Evolutionary conservation across 2,329 filamentous ascomycete species (phyloP).

Genomic region (Mariannaea sp.): DNA sequence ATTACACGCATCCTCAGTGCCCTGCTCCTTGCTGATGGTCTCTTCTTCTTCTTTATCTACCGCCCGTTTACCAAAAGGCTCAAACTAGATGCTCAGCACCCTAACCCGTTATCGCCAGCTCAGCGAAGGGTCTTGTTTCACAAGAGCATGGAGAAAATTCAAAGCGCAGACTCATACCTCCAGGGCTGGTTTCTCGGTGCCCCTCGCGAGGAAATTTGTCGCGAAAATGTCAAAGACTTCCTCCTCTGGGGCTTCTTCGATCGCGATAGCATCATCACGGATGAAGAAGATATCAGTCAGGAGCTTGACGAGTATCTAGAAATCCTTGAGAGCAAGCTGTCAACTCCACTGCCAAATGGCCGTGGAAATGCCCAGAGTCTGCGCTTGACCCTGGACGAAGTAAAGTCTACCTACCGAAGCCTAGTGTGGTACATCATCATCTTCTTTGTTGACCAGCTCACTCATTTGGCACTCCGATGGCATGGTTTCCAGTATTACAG

Average conservation of each 20-base stretch:
- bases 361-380: conserved; percentile 60
- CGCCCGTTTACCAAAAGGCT: conserved; percentile 49
- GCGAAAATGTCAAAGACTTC: conserved; percentile 72
- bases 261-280: conserved; percentile 28
- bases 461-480: conserved; percentile 51
- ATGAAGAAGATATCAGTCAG: conserved; percentile 40
- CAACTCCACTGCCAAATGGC: conserved; percentile 56
- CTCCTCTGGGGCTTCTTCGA: conserved; percentile 72
- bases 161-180: conserved; percentile 61
- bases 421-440: conserved; percentile 67
- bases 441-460: conserved; percentile 58
- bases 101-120: conserved; percentile 47
- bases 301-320: conserved; percentile 56
- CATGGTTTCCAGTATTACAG: conserved; percentile 59
- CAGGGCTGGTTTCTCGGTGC: conserved; percentile 70
- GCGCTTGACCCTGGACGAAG: conserved; percentile 68
- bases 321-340: conserved; percentile 58
- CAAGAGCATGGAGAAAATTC: conserved; percentile 58
- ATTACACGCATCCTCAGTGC: conserved; percentile 30
- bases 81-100: conserved; percentile 46
- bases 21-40: conserved; percentile 46
- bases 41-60: conserved; percentile 52
- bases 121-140: conserved; percentile 61
- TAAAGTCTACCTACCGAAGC: conserved; percentile 64
- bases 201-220: conserved; percentile 58